Conservation (phyloP, 768 basidiomycete species). For the Ephemerocybe angulata region DNA sequence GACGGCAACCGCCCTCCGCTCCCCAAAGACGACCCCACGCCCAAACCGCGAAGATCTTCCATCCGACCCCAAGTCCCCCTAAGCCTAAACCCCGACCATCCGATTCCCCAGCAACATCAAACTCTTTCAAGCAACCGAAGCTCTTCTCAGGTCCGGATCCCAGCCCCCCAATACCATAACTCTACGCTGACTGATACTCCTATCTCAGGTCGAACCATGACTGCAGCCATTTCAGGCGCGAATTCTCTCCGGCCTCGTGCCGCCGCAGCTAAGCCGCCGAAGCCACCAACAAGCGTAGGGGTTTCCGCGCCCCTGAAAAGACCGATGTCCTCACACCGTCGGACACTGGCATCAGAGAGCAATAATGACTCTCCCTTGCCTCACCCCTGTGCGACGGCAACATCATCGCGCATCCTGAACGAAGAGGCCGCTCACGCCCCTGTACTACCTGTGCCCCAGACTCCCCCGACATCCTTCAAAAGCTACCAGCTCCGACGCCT, state of each 20-base stretch:
- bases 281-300: conserved; percentile 16
- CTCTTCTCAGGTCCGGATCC: conserved; percentile 29
- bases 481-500: background rate
- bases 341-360: conserved; percentile 15
- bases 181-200: background rate
- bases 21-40: conserved; percentile 23
- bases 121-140: conserved; percentile 27
- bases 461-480: background rate
- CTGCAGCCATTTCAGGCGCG: conserved; percentile 11
- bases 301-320: conserved; percentile 31
- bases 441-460: conserved; percentile 3
- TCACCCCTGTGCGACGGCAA: background rate
- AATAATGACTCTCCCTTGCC: conserved; percentile 7
- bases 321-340: conserved; percentile 25
- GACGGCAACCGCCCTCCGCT: conserved; percentile 24
- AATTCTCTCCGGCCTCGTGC: conserved; percentile 10
- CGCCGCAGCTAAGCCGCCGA: conserved; percentile 8
- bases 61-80: conserved; percentile 30
- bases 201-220: conserved; percentile 13
- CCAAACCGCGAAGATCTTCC: conserved; percentile 27
- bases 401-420: background rate
- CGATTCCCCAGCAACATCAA: conserved; percentile 24
- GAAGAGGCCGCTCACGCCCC: background rate
- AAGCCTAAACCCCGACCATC: conserved; percentile 23
- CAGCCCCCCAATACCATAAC: background rate